Evolutionary conservation across 257 asterid genomes (phyloP).

Genomic region (Nicotiana undulata): DNA sequence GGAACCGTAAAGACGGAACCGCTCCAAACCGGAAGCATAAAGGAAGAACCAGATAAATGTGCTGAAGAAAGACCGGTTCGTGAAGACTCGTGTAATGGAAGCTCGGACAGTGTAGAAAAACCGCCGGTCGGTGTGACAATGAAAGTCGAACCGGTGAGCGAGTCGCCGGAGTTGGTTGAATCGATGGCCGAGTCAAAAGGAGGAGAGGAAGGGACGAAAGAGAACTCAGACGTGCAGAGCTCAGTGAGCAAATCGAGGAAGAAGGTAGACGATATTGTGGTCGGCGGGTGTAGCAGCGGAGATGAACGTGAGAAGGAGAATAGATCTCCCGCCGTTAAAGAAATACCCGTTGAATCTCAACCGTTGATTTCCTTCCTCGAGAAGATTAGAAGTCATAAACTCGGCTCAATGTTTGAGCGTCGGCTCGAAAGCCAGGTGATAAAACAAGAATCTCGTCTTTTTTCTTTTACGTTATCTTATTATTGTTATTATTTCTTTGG

Average conservation of each 20-base stretch:
- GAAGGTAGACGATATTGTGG: constrained; percentile 42
- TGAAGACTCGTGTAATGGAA: constrained; percentile 57
- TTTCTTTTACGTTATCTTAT: neutral
- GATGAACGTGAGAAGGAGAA: constrained; percentile 45
- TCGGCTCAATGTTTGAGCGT: constrained; percentile 53
- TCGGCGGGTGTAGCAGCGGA: constrained; percentile 39
- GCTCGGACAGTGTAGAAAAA: constrained; percentile 46
- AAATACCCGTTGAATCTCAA: constrained; percentile 42
- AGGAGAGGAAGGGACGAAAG: too few species aligned
- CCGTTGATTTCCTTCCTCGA: constrained; percentile 48
- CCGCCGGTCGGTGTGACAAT: neutral
- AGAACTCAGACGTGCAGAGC: constrained; percentile 54
- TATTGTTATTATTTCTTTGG: neutral
- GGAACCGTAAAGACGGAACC: constrained; percentile 6
- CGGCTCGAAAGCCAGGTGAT: constrained; percentile 70
- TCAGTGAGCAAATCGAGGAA: constrained; percentile 41
- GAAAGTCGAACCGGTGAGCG: constrained; percentile 35
- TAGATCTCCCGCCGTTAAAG: constrained; percentile 42
- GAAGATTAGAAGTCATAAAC: constrained; percentile 35
- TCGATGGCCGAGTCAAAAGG: too few species aligned
- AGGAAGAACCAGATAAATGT: constrained; percentile 16
- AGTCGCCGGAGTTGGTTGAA: neutral
- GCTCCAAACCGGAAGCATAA: constrained; percentile 8
- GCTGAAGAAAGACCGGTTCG: constrained; percentile 33
- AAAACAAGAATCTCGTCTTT: neutral